phyloP scores from a whole-genome alignment of 805 yeast species.

The Candida dajiaensis region DNA sequence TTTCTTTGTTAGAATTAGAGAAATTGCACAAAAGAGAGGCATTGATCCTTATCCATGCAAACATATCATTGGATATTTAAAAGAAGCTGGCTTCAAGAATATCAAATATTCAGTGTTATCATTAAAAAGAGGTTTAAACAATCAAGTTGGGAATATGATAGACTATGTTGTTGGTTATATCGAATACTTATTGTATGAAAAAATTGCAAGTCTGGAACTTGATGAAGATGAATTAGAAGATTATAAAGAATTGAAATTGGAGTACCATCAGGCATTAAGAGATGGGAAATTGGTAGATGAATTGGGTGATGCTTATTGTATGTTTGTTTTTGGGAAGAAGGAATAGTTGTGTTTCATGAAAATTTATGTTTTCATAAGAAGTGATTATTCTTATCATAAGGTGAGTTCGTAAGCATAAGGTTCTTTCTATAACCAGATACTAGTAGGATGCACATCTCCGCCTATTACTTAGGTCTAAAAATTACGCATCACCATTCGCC shows the following conservation, averaged over 20 bases:
- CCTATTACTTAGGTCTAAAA: background rate
- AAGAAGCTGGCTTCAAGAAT: conserved; percentile 18
- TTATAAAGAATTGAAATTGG: conserved; percentile 15
- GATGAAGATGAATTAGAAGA: conserved; percentile 10
- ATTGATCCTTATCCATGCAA: conserved; percentile 24
- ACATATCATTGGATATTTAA: conserved; percentile 10
- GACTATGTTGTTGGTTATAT: conserved; percentile 17
- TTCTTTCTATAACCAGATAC: too few relatives aligned
- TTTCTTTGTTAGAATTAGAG: conserved; percentile 12
- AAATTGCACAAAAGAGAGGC: conserved; percentile 9
- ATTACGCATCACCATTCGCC: background rate
- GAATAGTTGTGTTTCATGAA: background rate
- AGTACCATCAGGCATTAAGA: conserved; percentile 16
- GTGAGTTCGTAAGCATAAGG: too few relatives aligned
- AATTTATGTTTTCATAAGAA: too few relatives aligned
- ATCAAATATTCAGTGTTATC: conserved; percentile 18
- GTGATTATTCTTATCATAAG: too few relatives aligned
- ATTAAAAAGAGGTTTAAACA: conserved; percentile 17
- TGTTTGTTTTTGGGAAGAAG: conserved; percentile 19
- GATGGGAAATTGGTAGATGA: conserved; percentile 15
- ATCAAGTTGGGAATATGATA: conserved; percentile 19
- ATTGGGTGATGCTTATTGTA: conserved; percentile 21
- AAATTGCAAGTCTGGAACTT: conserved; percentile 12
- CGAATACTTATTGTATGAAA: conserved; percentile 15
- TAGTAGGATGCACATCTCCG: too few relatives aligned